Conservation (phyloP, 1,139 yeast genomes). For the Candida sp. region DNA sequence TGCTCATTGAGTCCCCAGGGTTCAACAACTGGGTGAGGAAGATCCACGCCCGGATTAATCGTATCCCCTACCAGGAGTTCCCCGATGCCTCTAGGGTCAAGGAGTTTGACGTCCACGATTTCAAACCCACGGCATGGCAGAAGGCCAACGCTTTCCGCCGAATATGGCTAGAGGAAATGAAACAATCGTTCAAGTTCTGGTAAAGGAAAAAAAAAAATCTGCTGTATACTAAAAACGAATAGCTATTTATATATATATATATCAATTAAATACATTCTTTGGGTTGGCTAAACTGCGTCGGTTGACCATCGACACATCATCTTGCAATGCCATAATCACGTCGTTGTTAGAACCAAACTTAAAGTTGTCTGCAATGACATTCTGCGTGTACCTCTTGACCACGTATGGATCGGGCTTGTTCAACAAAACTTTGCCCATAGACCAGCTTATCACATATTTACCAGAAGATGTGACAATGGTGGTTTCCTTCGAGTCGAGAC, state of each 20-base stretch:
- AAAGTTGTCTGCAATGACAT: constrained; percentile 80
- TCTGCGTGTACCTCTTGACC: constrained; percentile 64
- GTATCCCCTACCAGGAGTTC: constrained; percentile 41
- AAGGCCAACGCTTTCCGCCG: constrained; percentile 64
- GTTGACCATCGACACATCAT: constrained; percentile 72
- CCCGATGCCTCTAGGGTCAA: constrained; percentile 15
- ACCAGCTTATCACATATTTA: constrained; percentile 84
- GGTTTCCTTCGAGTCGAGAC: constrained; percentile 64
- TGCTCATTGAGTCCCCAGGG: constrained; percentile 59
- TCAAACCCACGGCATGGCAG: constrained; percentile 56
- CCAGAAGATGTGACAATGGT: constrained; percentile 80
- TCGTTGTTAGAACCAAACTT: constrained; percentile 73
- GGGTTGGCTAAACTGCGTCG: constrained; percentile 63
- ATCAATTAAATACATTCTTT: constrained; percentile 21
- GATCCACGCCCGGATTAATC: constrained; percentile 68
- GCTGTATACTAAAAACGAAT: neutral
- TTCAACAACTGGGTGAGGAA: constrained; percentile 74
- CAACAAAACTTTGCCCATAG: constrained; percentile 59
- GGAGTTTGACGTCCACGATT: constrained; percentile 26
- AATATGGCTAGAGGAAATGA: constrained; percentile 69
- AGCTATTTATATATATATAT: constrained; percentile 2
- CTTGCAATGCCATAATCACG: constrained; percentile 70
- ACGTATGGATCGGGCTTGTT: constrained; percentile 58
- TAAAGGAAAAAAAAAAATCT: constrained; percentile 3
- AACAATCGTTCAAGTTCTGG: constrained; percentile 52